A percentile compares a stretch with the other conserved stretches of the same genome.
Evolutionary conservation across 139 green algal genomes (phyloP).

Genomic region (Tetraselmis chui): DNA sequence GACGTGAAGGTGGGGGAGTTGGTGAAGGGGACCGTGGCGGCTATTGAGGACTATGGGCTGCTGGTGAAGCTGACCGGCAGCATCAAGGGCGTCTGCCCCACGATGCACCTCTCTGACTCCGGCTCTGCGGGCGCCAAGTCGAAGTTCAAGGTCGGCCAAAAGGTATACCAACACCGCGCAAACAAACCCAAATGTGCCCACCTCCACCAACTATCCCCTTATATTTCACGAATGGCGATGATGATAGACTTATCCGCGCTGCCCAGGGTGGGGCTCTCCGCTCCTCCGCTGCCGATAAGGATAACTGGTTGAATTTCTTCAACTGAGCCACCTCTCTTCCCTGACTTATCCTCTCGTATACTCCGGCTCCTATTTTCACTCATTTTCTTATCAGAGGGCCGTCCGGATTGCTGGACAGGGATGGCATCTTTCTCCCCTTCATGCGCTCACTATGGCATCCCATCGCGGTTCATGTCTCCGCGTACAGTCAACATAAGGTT

Average conservation of each 20-base stretch:
- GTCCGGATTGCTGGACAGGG: no score
- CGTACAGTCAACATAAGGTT: no score
- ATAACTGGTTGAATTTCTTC: slow-evolving; percentile 1
- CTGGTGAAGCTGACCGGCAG: slow-evolving; percentile 46
- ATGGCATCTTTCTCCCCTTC: no score
- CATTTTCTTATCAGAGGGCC: no score
- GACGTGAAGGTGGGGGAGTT: slow-evolving; percentile 27
- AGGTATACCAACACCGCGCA: no score
- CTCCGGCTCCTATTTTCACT: background rate
- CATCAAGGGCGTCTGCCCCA: slow-evolving; percentile 48
- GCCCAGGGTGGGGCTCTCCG: background rate
- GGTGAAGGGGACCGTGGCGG: slow-evolving; percentile 49
- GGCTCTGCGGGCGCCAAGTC: slow-evolving; percentile 12
- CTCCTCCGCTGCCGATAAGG: background rate
- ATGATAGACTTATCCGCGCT: background rate
- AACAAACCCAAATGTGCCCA: no score
- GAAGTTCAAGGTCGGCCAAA: slow-evolving; percentile 54
- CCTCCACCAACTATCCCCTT: no score
- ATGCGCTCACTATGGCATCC: no score
- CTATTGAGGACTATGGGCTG: slow-evolving; percentile 45
- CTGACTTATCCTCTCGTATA: background rate
- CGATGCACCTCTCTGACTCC: slow-evolving; percentile 45
- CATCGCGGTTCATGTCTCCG: no score
- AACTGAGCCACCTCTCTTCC: background rate
- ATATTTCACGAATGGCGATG: background rate